Evolutionary conservation across 116 monocot genomes (phyloP), one percentile per base, ranked within the genome.

Genomic region (Thalassia testudinum): DNA sequence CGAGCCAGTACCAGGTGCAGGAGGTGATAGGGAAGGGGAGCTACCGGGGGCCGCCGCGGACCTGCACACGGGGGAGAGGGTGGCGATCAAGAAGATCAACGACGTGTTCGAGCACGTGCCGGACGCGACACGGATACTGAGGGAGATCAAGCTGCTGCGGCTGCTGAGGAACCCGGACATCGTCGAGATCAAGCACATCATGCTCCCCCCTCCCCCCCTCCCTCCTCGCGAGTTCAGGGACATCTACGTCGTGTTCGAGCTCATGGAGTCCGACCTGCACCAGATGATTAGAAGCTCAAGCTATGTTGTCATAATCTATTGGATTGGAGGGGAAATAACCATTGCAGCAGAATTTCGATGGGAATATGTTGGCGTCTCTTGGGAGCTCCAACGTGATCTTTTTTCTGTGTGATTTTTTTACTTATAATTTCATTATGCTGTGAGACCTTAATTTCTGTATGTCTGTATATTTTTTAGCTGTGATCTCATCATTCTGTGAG

Each of bases 221-320:
- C 82, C 82, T 21, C 66, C 79, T 17, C 71, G 83, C 54, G 89
- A 89, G 44, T 89, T 89, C 51, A 77, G 59, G 62, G 89, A 89
- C 63, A 83, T 89, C 27, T 89, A 83, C 70, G 69, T 69, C 27
- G 69, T 69, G 15, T 69, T 69, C 43, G 69, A 69, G 43, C 56
- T 69, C 38, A 69, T 89, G 89, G 89, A 89, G 21, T 83, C 83
- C 0, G 89, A 89, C 64, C 75, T 89, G 58, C 89, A 89, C 52
- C 83, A 83, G 70, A 83, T 89, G 5, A 83, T 87, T 89, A 30
- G 80, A 83, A 69, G 83, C 83, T 29, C 83, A 89, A 74, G 89
- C 83, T 51, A 77, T 83, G 60, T 76, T 89, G 28, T 83, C 89
- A 0, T n/a, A n/a, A n/a, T n/a, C n/a, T n/a, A n/a, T n/a, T n/a